Conservation (phyloP, 2,329 filamentous ascomycete genomes). For the Fusarium sambucinum region DNA sequence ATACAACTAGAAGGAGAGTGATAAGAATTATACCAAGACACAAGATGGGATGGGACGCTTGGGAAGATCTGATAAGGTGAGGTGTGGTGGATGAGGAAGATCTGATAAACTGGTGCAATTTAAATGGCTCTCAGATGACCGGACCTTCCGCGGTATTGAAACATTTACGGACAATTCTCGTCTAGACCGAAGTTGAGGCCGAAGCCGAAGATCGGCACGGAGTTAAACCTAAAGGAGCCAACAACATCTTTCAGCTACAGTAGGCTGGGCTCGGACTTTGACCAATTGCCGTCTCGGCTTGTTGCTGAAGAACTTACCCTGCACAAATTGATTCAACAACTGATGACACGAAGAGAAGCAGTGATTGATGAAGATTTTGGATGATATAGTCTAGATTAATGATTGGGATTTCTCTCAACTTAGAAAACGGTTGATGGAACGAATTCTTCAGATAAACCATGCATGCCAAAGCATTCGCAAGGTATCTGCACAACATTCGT, state of each 20-base stretch:
- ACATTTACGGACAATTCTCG: neutral
- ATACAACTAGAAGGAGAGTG: fast-evolving
- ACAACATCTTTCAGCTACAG: too few species aligned
- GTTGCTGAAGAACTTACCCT: neutral
- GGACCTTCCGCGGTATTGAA: neutral
- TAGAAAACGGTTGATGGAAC: too few species aligned
- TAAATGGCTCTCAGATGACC: neutral
- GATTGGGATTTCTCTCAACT: neutral
- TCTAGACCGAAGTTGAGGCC: neutral
- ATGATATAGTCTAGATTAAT: too few species aligned
- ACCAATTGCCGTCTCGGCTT: neutral
- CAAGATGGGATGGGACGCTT: fast-evolving
- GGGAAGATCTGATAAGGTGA: neutral
- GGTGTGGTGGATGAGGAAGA: too few species aligned
- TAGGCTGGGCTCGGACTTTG: neutral
- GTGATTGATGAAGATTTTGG: fast-evolving
- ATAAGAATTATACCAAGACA: neutral
- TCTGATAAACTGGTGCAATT: neutral
- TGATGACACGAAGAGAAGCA: neutral
- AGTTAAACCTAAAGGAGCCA: too few species aligned
- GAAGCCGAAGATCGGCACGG: neutral
- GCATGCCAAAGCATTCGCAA: too few species aligned
- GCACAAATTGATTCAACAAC: neutral
- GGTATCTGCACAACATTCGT: too few species aligned
- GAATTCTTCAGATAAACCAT: too few species aligned